These are phyloP conservation scores for Phaffia rhodozyma DNA, from an alignment of 1,284 basidiomycete genomes.

Conservation along the genomic window DNA sequence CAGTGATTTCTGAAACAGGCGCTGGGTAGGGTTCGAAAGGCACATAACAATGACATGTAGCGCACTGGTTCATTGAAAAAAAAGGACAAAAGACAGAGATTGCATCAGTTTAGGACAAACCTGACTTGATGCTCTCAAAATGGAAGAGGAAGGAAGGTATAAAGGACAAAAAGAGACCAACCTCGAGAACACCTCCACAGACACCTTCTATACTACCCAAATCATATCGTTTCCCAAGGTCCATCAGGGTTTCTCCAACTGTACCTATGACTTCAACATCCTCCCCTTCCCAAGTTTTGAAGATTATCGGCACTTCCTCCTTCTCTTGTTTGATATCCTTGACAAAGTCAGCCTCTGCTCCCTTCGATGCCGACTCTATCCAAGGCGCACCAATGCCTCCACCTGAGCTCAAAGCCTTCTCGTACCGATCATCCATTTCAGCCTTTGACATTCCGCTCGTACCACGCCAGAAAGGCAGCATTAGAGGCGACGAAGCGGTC, in stretches of 20 bases:
- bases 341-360: not conserved
- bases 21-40: slow-evolving; percentile 18
- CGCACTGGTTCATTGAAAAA: slow-evolving; percentile 28
- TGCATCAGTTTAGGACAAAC: not conserved
- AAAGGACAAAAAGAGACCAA: not conserved
- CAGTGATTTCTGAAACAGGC: slow-evolving; percentile 27
- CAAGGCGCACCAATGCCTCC: not conserved
- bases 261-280: slow-evolving; percentile 22
- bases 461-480: slow-evolving; percentile 12
- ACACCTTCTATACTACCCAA: slow-evolving; percentile 35
- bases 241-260: slow-evolving; percentile 30
- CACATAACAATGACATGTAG: slow-evolving; percentile 36
- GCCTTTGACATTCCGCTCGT: slow-evolving; percentile 24
- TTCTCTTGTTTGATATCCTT: not conserved
- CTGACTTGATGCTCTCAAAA: too few species aligned
- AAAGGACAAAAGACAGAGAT: not conserved
- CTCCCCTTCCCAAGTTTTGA: slow-evolving; percentile 18
- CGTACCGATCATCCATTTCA: slow-evolving; percentile 18
- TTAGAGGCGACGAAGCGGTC: not conserved
- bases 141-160: not conserved
- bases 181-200: slow-evolving; percentile 33
- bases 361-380: not conserved
- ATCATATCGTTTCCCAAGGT: slow-evolving; percentile 29
- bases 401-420: not conserved
- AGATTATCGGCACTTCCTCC: slow-evolving; percentile 6